Conservation (phyloP, 768 basidiomycete genomes). For the Cystobasidium ongulense region DNA sequence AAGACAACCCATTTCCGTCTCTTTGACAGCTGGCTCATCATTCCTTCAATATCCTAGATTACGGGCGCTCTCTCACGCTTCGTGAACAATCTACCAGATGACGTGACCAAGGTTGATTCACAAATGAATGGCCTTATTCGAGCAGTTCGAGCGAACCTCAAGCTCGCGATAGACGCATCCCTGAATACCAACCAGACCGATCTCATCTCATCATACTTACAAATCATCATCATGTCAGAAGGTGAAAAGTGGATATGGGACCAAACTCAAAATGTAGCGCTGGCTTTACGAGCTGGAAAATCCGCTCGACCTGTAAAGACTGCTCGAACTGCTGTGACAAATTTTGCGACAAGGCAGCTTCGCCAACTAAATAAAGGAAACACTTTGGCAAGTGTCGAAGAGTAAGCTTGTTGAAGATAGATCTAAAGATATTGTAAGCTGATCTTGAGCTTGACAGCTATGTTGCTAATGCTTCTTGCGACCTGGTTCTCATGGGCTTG, state of each 20-base stretch:
- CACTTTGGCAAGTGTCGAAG: constrained; percentile 29
- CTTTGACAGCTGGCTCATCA: background rate
- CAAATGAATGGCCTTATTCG: constrained; percentile 44
- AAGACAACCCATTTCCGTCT: background rate
- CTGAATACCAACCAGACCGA: constrained; percentile 39
- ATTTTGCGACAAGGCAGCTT: constrained; percentile 30
- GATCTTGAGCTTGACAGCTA: background rate
- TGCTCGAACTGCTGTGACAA: constrained; percentile 17
- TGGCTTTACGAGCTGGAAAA: constrained; percentile 39
- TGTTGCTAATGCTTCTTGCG: constrained; percentile 29
- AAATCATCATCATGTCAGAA: constrained; percentile 48
- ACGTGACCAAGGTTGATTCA: constrained; percentile 43
- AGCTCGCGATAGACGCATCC: constrained; percentile 47
- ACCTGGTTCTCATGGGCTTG: constrained; percentile 32
- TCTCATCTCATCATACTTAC: constrained; percentile 46
- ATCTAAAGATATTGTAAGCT: background rate
- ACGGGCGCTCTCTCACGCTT: constrained; percentile 45
- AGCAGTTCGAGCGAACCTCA: constrained; percentile 43
- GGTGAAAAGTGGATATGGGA: constrained; percentile 46
- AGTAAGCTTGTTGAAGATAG: background rate
- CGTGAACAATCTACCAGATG: constrained; percentile 44
- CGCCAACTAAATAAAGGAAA: constrained; percentile 26
- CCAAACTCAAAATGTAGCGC: constrained; percentile 44
- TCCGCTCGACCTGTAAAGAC: constrained; percentile 20
- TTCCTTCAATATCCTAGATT: constrained; percentile 31